Evolutionary conservation across 148 eudicot genomes (phyloP).

Genomic region (Rheum nobile): DNA sequence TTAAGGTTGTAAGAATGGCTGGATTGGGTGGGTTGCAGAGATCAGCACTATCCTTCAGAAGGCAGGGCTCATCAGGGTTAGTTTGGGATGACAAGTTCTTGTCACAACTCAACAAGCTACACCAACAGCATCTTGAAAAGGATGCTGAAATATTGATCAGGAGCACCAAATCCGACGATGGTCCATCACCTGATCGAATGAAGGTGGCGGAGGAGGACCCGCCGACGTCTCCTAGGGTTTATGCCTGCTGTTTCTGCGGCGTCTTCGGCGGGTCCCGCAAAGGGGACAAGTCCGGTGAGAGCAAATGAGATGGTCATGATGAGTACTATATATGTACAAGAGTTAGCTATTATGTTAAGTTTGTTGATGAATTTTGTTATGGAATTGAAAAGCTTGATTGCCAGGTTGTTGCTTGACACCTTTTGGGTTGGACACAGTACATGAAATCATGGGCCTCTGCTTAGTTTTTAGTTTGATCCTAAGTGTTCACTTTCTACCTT

Average conservation of each 20-base stretch:
- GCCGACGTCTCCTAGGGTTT: conserved; percentile 70
- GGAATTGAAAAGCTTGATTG: not conserved
- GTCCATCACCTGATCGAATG: not conserved
- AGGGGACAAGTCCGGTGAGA: not conserved
- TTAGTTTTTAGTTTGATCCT: not conserved
- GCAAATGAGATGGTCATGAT: not conserved
- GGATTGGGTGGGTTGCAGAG: conserved; percentile 64
- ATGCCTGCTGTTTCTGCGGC: conserved; percentile 47
- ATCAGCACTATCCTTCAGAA: conserved; percentile 53
- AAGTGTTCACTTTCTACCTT: not conserved
- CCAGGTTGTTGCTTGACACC: not conserved
- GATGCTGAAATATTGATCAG: conserved; percentile 26
- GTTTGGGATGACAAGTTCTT: conserved; percentile 68
- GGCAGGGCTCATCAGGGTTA: conserved; percentile 72
- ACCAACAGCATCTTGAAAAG: not conserved
- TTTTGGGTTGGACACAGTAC: not conserved
- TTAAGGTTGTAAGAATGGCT: conserved; percentile 21
- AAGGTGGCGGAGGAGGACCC: conserved; percentile 12
- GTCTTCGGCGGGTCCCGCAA: conserved; percentile 20
- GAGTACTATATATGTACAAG: not conserved
- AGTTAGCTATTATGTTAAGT: not conserved
- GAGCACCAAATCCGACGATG: conserved; percentile 8
- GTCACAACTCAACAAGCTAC: conserved; percentile 1
- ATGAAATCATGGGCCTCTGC: not conserved
- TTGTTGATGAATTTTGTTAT: not conserved